phyloP scores from a whole-genome alignment of 2,329 filamentous ascomycete species.

The Beauveria australis region DNA sequence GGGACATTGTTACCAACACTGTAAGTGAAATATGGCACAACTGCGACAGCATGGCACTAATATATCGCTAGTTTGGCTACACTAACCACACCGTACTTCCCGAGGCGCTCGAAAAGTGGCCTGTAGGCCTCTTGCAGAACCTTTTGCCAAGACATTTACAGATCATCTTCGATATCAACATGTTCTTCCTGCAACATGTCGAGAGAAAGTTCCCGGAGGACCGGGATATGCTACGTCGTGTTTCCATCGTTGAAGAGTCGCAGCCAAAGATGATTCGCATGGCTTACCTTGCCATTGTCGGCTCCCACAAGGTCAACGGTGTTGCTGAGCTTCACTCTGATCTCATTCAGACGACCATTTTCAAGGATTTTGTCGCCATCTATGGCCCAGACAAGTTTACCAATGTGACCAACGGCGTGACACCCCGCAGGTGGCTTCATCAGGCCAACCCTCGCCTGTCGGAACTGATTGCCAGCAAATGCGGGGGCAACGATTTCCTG shows the following conservation, averaged over 20 bases:
- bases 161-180: constrained; percentile 97
- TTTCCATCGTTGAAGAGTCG: constrained; percentile 97
- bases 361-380: constrained; percentile 95
- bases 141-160: constrained; percentile 89
- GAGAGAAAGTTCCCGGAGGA: constrained; percentile 88
- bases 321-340: constrained; percentile 97
- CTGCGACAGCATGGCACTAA: background rate
- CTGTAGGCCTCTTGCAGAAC: constrained; percentile 84
- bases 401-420: constrained; percentile 98
- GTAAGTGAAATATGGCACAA: constrained; percentile 34
- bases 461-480: constrained; percentile 83
- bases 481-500: constrained; percentile 74
- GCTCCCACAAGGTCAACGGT: constrained; percentile 98
- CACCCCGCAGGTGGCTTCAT: constrained; percentile 90
- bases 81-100: constrained; percentile 98
- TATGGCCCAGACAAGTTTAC: constrained; percentile 97
- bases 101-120: constrained; percentile 97
- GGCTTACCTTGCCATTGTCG: constrained; percentile 90
- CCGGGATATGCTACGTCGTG: constrained; percentile 71
- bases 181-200: constrained; percentile 84
- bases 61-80: constrained; percentile 65
- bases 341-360: constrained; percentile 97
- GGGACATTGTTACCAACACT: constrained; percentile 67
- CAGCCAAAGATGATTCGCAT: constrained; percentile 98
- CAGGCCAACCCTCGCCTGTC: constrained; percentile 93